Evolutionary conservation across 2,329 filamentous ascomycete genomes (phyloP), one percentile per base, ranked within the genome.

Genomic region (Ophiostoma piceae): DNA sequence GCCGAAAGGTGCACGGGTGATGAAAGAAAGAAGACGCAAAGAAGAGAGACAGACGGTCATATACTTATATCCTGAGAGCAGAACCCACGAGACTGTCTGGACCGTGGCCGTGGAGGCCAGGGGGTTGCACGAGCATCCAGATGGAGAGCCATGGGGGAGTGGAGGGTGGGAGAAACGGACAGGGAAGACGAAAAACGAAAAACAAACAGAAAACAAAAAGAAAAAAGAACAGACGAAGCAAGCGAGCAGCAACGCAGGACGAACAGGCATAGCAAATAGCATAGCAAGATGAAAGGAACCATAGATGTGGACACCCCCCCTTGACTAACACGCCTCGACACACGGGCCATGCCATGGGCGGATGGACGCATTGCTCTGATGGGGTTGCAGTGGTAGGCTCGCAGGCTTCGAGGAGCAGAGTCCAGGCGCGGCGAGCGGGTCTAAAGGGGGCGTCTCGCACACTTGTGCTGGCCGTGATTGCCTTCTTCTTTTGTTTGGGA

Each of bases 321-420:
- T 57, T 57, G 51, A 29, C 51, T 57, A 57, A 57, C 51, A 57
- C n/a, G 22, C 51, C 22, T 51, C 51, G 51, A 57, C 51, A 57
- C n/a, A 57, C 51, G 51, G 51, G n/a, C 51, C 51, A 22, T 14
- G 41, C 11, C 41, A n/a, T 43, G 41, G 41, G 16, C 12, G 41
- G 41, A 43, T 54, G 51, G 11, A 57, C 11, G 51, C 51, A 57
- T 26, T 57, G 51, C 51, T 57, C 51, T 57, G n/a, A 26, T 57
- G 51, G 51, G n/a, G 51, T 57, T 29, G 51, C 22, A 41, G 39
- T 41, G 39, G 39, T 26, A 11, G 51, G 51, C 22, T 26, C 51
- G 16, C 26, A 57, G 51, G n/a, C 51, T 57, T 26, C n/a, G 11
- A 57, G 51, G 22, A 57, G 51, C 51, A 57, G 7, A 57, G 51